Evolutionary conservation across 768 basidiomycete genomes (phyloP).

Genomic region (Stropharia rugosoannulata): DNA sequence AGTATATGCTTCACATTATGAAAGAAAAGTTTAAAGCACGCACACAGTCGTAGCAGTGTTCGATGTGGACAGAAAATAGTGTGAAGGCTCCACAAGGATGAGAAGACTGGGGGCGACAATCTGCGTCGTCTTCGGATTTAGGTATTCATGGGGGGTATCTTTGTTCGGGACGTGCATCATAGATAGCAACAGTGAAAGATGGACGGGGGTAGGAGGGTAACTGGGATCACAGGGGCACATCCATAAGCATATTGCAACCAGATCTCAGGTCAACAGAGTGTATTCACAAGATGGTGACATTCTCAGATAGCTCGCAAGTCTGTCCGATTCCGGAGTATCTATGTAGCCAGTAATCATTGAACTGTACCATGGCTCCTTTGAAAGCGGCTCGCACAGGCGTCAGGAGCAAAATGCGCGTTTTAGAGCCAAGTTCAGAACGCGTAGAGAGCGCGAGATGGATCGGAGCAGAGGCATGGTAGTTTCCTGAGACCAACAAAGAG

Average conservation of each 20-base stretch:
- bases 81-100: constrained; percentile 59
- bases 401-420: constrained; percentile 43
- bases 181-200: constrained; percentile 52
- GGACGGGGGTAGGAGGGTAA: constrained; percentile 62
- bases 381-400: constrained; percentile 51
- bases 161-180: constrained; percentile 37
- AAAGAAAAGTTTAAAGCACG: not conserved
- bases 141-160: constrained; percentile 16
- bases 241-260: constrained; percentile 12
- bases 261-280: not conserved
- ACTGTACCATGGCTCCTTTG: constrained; percentile 37
- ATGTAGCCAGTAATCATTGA: constrained; percentile 58
- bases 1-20: not conserved
- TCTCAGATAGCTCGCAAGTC: constrained; percentile 34
- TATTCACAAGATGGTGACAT: constrained; percentile 57
- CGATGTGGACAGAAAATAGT: constrained; percentile 39
- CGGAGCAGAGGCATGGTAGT: constrained; percentile 67
- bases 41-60: constrained; percentile 7
- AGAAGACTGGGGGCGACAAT: constrained; percentile 46
- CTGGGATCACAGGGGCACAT: constrained; percentile 29
- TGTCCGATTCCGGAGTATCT: constrained; percentile 37
- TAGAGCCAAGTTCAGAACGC: constrained; percentile 26
- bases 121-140: constrained; percentile 25
- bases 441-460: constrained; percentile 64
- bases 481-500: constrained; percentile 61